Evolutionary conservation across 352 stramenopile species (phyloP).

Genomic region (Halophytophthora batemanensis): DNA sequence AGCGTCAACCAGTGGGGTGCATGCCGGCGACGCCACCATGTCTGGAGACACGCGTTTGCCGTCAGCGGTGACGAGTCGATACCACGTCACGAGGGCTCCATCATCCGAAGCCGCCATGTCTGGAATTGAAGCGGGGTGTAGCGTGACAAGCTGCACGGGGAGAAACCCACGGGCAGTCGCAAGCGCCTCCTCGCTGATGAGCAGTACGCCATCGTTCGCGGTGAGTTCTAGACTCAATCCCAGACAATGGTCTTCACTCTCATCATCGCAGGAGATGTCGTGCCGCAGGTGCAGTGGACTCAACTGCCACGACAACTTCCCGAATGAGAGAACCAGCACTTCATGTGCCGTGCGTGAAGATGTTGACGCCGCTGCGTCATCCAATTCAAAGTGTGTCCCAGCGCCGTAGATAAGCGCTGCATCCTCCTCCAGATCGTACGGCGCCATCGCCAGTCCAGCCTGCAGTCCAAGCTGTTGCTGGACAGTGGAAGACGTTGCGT

Average conservation of each 20-base stretch:
- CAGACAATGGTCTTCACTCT: slow-evolving; percentile 21
- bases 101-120: slow-evolving; percentile 12
- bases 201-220: slow-evolving; percentile 15
- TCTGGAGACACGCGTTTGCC: slow-evolving; percentile 23
- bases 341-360: slow-evolving; percentile 20
- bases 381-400: slow-evolving; percentile 14
- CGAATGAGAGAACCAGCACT: slow-evolving; percentile 35
- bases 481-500: slow-evolving; percentile 17
- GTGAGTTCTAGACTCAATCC: slow-evolving; percentile 35
- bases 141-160: slow-evolving; percentile 15
- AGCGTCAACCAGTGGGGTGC: slow-evolving; percentile 31
- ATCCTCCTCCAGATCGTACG: slow-evolving; percentile 12
- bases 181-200: slow-evolving; percentile 31
- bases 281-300: slow-evolving; percentile 26
- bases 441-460: slow-evolving; percentile 17
- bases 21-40: slow-evolving; percentile 11
- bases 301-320: slow-evolving; percentile 38
- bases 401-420: slow-evolving; percentile 29
- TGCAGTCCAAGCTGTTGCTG: slow-evolving; percentile 18
- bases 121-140: slow-evolving; percentile 19
- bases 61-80: slow-evolving; percentile 26
- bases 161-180: slow-evolving; percentile 11
- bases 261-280: slow-evolving; percentile 18
- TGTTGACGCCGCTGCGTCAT: background rate
- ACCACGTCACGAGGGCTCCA: slow-evolving; percentile 21